Percentiles rank a stretch among this genome's conserved stretches.
These are phyloP conservation scores for grape (Vitis vinifera) DNA, from an alignment of 164 flowering plant species.

Conservation along the genomic window ASM3070453v1 NC_081815.1:15088001-15088500, in stretches of 20 bases:
- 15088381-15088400: constrained; percentile 97
- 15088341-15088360: not conserved
- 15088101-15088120: constrained; percentile 93
- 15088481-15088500: constrained; percentile 13
- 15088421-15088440: constrained; percentile 94
- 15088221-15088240: not conserved
- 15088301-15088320: too few species aligned
- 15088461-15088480: constrained; percentile 97
- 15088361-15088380: constrained; percentile 24
- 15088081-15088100: constrained; percentile 91
- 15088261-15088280: too few species aligned
- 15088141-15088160: constrained; percentile 79
- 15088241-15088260: too few species aligned
- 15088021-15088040: too few species aligned
- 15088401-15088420: constrained; percentile 96
- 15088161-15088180: not conserved
- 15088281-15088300: too few species aligned
- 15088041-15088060: too few species aligned
- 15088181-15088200: not conserved
- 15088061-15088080: constrained; percentile 90
- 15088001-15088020: too few species aligned
- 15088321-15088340: too few species aligned
- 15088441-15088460: constrained; percentile 87
- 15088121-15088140: constrained; percentile 95
- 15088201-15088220: too few species aligned